Evolutionary conservation across 768 basidiomycete species (phyloP).

Genomic region (Trametes cinnabarina): DNA sequence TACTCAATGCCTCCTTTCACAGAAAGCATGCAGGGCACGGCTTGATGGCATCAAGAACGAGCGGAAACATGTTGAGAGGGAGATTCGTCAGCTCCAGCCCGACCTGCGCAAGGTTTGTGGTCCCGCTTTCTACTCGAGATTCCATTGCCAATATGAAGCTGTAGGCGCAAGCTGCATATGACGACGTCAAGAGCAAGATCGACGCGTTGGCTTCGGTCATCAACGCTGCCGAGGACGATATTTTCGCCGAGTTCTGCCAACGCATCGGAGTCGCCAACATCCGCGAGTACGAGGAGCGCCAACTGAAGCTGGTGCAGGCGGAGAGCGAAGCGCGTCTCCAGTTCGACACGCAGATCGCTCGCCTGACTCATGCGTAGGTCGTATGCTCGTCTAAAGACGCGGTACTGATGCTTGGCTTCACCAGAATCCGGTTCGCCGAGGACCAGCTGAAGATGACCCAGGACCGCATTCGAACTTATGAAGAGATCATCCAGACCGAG

Average conservation of each 20-base stretch:
- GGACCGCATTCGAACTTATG: slow-evolving; percentile 59
- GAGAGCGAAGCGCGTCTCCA: slow-evolving; percentile 81
- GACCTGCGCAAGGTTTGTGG: slow-evolving; percentile 65
- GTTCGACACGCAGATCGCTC: slow-evolving; percentile 82
- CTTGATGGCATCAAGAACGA: slow-evolving; percentile 81
- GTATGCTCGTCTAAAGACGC: not conserved
- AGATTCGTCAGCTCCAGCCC: slow-evolving; percentile 62
- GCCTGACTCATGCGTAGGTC: slow-evolving; percentile 80
- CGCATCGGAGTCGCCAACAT: slow-evolving; percentile 79
- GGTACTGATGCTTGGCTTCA: not conserved
- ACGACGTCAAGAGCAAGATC: slow-evolving; percentile 53
- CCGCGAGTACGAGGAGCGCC: slow-evolving; percentile 90
- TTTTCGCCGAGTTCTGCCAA: slow-evolving; percentile 77
- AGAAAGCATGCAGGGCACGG: slow-evolving; percentile 77
- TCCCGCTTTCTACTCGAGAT: not conserved
- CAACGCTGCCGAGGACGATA: slow-evolving; percentile 73
- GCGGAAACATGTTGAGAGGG: slow-evolving; percentile 73
- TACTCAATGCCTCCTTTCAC: no score
- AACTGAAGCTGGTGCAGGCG: slow-evolving; percentile 83
- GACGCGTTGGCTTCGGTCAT: slow-evolving; percentile 54
- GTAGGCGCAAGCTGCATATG: slow-evolving; percentile 55
- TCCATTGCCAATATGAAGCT: not conserved
- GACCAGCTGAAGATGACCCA: slow-evolving; percentile 66
- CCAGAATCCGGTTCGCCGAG: slow-evolving; percentile 76
- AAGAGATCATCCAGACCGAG: slow-evolving; percentile 52